These are phyloP conservation scores for Xylaria sp. DNA, from an alignment of 2,329 filamentous ascomycete genomes.

Conservation along the genomic window DNA sequence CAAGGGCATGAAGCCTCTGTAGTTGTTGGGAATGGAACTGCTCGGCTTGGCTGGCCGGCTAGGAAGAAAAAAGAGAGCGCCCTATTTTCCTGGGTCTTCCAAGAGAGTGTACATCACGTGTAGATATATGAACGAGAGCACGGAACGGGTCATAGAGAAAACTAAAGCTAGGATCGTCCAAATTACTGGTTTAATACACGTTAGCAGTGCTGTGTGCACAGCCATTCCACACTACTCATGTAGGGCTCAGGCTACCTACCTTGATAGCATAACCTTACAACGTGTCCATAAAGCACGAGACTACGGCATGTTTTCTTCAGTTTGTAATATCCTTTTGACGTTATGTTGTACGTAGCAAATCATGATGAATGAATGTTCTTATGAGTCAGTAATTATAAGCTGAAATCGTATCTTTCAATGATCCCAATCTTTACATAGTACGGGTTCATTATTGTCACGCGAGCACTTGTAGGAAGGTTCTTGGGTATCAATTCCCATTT, in stretches of 20 bases:
- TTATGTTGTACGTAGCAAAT: too few species aligned
- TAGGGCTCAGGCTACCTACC: not conserved
- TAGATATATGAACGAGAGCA: not conserved
- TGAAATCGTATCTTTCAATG: not conserved
- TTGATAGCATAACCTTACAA: not conserved
- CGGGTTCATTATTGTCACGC: too few species aligned
- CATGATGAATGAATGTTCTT: too few species aligned
- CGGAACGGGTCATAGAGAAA: slow-evolving; percentile 5
- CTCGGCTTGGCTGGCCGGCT: not conserved
- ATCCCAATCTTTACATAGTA: too few species aligned
- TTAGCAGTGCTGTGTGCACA: slow-evolving; percentile 6
- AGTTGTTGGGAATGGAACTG: not conserved
- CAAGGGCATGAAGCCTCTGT: slow-evolving; percentile 84
- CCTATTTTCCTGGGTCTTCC: not conserved
- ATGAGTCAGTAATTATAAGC: too few species aligned
- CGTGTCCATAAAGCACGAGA: not conserved
- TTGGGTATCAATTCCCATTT: not conserved
- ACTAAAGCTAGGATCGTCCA: not conserved
- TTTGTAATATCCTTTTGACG: too few species aligned
- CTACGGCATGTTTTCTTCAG: too few species aligned
- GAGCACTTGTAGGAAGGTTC: too few species aligned
- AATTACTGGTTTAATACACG: slow-evolving; percentile 7
- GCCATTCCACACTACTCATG: not conserved
- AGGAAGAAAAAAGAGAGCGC: slow-evolving; percentile 1
- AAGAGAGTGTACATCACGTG: not conserved